phyloP scores from a whole-genome alignment of 1,284 basidiomycete species.

The Rhodotorula glutinis region DNA sequence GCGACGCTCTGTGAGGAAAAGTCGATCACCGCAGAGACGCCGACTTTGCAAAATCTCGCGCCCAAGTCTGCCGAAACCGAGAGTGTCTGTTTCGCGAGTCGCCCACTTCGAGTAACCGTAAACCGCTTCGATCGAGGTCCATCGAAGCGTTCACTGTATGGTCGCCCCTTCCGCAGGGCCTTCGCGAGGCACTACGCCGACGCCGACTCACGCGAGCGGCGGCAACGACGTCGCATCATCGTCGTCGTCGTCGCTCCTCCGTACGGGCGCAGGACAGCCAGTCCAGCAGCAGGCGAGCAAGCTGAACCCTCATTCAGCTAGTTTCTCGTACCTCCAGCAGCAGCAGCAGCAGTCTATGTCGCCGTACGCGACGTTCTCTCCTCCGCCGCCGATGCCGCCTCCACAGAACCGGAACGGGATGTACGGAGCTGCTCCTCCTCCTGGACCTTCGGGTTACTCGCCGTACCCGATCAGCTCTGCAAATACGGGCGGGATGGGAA shows the following conservation, averaged over 20 bases:
- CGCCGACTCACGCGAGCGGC: not conserved
- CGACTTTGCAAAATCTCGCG: too few species aligned
- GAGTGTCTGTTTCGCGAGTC: too few species aligned
- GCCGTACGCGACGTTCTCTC: not conserved
- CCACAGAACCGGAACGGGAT: not conserved
- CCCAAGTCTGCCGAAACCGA: too few species aligned
- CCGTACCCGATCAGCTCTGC: conserved; percentile 10
- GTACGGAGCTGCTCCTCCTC: too few species aligned
- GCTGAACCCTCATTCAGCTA: conserved; percentile 2
- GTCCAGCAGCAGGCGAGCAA: not conserved
- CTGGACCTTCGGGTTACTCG: not conserved
- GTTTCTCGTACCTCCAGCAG: conserved; percentile 1
- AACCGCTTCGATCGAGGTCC: too few species aligned
- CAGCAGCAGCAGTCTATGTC: too few species aligned
- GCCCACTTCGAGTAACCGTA: too few species aligned
- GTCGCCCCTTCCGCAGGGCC: not conserved
- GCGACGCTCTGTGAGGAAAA: too few species aligned
- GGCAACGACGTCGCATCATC: not conserved
- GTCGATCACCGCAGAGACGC: too few species aligned
- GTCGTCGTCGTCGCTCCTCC: too few species aligned
- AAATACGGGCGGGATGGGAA: not conserved
- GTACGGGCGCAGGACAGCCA: too few species aligned
- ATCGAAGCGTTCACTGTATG: not conserved
- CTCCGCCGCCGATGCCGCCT: not conserved
- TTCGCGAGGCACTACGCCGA: conserved; percentile 1